Percentiles rank a stretch among this genome's conserved stretches.
These are phyloP conservation scores for Capsella rubella DNA, from an alignment of 441 rosid species.

Conservation along the genomic window DNA sequence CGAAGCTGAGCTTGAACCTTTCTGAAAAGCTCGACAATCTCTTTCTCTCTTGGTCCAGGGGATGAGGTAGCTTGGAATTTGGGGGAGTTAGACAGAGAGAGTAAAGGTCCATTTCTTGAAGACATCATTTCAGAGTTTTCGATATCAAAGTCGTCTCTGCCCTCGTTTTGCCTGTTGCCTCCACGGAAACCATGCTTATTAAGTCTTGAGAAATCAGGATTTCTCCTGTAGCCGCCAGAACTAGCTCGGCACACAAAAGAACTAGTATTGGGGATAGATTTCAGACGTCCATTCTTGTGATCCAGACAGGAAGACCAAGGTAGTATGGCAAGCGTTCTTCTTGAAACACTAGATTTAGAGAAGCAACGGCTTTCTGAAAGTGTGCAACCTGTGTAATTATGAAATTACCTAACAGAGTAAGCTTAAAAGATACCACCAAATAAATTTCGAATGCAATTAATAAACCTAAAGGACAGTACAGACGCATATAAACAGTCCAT, in stretches of 20 bases:
- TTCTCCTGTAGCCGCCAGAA: conserved; percentile 64
- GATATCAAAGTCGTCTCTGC: conserved; percentile 52
- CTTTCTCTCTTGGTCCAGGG: conserved; percentile 79
- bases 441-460: background rate
- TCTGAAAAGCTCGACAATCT: conserved; percentile 79
- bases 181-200: conserved; percentile 63
- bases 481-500: conserved; percentile 1
- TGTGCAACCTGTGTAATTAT: conserved; percentile 56
- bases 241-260: conserved; percentile 66
- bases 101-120: conserved; percentile 66
- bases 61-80: conserved; percentile 70
- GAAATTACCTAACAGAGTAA: conserved; percentile 8
- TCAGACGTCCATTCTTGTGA: conserved; percentile 46
- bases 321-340: conserved; percentile 48
- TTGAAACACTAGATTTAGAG: conserved; percentile 53
- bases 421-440: background rate
- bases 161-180: conserved; percentile 59
- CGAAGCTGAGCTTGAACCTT: conserved; percentile 86
- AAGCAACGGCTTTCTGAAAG: conserved; percentile 52
- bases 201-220: conserved; percentile 68
- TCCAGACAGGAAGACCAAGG: conserved; percentile 42
- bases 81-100: conserved; percentile 60
- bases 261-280: conserved; percentile 44
- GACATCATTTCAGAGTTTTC: conserved; percentile 58
- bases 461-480: background rate